Base-by-base conservation (phyloP, 106 monocot species). In the Acorus gramineus region DNA sequence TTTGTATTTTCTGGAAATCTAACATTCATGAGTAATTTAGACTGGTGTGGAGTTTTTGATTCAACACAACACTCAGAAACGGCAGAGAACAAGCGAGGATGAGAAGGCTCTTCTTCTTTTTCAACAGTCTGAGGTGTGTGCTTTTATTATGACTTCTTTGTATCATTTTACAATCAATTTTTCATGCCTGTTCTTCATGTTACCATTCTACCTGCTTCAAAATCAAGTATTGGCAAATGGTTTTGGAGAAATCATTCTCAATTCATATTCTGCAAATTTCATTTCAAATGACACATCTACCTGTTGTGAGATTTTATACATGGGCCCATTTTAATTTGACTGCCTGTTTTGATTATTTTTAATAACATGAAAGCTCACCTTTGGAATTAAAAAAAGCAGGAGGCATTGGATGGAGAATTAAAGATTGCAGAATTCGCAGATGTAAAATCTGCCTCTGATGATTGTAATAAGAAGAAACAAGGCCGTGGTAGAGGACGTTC, bases 401-500 rank as follows among this genome's bases (percentile, higher is more conserved):
- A 55, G 67, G 52, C 71, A 66, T 9, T 58, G 63, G 77, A 84
- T 77, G 91, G 61, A 62, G 79, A 57, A 44, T 60, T 66, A 60
- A 77, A 78, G 62, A 53, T 56, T 61, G 7, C 61, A 51, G 89
- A 89, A 52, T 11, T 50, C 7, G 46, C 45, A 52, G 93, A 93
- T 12, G 52, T 62, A 61, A 83, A 61, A 70, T 58, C 58, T 54
- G 71, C 44, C 63, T 53, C 28, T 2, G 85, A 85, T 61, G 87
- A 83, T 8, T 62, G 73, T 13, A 87, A 71, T 67, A 85, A 71
- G 70, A 85, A 78, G 70, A 80, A 77, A 56, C 82, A 85, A 83
- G 82, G 82, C 52, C 91, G 91, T 67, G 83, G 91, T 42, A 83
- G 91, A 66, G 91, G 91, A 42, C 87, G 91, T 11, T 44, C 55